These are phyloP conservation scores for Kwoniella dejecticola DNA, from an alignment of 768 basidiomycete species.

Conservation along the genomic window DNA sequence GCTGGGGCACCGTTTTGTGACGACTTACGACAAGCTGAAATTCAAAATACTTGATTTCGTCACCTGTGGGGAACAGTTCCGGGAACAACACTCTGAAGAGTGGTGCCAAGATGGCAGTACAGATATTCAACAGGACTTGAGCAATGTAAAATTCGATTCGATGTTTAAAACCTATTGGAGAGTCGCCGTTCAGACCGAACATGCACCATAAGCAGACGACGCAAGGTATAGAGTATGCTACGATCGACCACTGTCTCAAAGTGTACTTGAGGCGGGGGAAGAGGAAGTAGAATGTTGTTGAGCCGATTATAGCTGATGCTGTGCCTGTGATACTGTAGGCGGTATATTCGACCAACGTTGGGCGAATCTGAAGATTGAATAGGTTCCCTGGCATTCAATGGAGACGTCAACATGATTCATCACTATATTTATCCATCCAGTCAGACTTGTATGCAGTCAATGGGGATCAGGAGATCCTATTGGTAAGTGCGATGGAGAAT, in stretches of 20 bases:
- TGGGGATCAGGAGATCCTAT: too few relatives aligned
- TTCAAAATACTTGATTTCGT: slow-evolving; percentile 17
- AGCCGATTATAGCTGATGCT: not conserved
- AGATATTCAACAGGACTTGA: slow-evolving; percentile 1
- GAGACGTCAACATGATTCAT: not conserved
- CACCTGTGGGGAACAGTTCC: slow-evolving; percentile 13
- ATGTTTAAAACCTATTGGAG: slow-evolving; percentile 14
- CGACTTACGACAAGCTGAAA: slow-evolving; percentile 15
- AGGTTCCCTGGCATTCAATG: slow-evolving; percentile 1
- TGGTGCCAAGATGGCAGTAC: not conserved
- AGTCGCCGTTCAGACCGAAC: slow-evolving; percentile 1
- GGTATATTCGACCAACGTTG: slow-evolving; percentile 8
- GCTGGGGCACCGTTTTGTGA: too few relatives aligned
- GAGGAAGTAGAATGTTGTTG: not conserved
- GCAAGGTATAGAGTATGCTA: not conserved
- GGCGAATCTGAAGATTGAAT: slow-evolving; percentile 12
- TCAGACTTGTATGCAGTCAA: too few relatives aligned
- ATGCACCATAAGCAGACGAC: slow-evolving; percentile 13
- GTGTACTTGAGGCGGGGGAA: not conserved
- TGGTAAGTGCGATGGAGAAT: too few relatives aligned
- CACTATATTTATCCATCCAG: not conserved
- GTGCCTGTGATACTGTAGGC: slow-evolving; percentile 7
- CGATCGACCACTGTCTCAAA: slow-evolving; percentile 12
- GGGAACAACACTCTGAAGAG: slow-evolving; percentile 17
- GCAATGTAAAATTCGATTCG: slow-evolving; percentile 10